A percentile compares a stretch with the other conserved stretches of the same genome.
Evolutionary conservation across 2,329 filamentous ascomycete genomes (phyloP).

Genomic region (Xenoacremonium recifei): DNA sequence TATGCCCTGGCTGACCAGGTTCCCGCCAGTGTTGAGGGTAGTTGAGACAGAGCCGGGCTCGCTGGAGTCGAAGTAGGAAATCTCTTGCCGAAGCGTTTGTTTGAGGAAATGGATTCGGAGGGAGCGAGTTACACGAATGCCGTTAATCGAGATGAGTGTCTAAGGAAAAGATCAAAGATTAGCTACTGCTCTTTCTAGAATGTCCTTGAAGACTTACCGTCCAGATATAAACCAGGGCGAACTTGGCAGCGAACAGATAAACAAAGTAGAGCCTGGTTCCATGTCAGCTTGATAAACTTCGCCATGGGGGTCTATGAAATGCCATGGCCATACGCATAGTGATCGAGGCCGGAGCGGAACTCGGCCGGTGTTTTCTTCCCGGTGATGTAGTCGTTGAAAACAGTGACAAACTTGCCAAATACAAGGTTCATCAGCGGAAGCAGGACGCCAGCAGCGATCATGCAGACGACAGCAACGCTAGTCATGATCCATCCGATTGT

Average conservation of each 20-base stretch:
- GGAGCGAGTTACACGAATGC: constrained; percentile 13
- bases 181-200: no score
- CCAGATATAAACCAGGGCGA: constrained; percentile 12
- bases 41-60: constrained; percentile 23
- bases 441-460: constrained; percentile 7
- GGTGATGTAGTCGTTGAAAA: constrained; percentile 11
- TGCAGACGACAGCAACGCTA: neutral
- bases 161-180: no score
- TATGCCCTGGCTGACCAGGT: constrained; percentile 40
- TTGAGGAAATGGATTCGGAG: constrained; percentile 11
- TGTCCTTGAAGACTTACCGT: constrained; percentile 3
- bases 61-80: constrained; percentile 16
- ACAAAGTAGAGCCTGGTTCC: constrained; percentile 12
- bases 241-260: constrained; percentile 15
- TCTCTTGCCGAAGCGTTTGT: constrained; percentile 13
- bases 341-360: constrained; percentile 8
- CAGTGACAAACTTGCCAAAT: constrained; percentile 13
- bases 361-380: constrained; percentile 3
- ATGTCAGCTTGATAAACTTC: neutral
- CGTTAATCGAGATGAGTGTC: constrained; percentile 6
- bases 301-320: neutral
- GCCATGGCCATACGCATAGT: constrained; percentile 3
- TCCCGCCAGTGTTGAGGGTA: constrained; percentile 37
- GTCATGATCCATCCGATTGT: constrained; percentile 2
- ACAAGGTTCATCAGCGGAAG: constrained; percentile 15